Conservation (phyloP, 805 yeast species). For the Schizosaccharomyces lindneri region DNA sequence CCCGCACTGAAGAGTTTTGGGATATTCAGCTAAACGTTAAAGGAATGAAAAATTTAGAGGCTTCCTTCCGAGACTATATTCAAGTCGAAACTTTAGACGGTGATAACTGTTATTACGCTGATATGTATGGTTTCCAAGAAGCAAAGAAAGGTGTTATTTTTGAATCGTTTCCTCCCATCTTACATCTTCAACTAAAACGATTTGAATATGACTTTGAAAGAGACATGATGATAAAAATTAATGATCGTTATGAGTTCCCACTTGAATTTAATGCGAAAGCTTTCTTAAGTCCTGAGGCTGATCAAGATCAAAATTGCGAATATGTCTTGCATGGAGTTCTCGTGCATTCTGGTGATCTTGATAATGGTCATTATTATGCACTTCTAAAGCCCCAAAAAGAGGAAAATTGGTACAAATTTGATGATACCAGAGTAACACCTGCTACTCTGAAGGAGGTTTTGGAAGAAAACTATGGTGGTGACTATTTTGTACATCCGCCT, state of each 20-base stretch:
- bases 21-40: slow-evolving; percentile 89
- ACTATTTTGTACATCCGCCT: slow-evolving; percentile 28
- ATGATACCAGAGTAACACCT: slow-evolving; percentile 81
- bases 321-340: slow-evolving; percentile 80
- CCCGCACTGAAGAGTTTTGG: slow-evolving; percentile 89
- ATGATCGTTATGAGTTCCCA: slow-evolving; percentile 79
- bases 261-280: slow-evolving; percentile 48
- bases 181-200: slow-evolving; percentile 78
- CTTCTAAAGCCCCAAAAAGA: slow-evolving; percentile 56
- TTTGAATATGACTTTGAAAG: slow-evolving; percentile 83
- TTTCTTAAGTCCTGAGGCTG: slow-evolving; percentile 41
- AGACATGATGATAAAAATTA: slow-evolving; percentile 70
- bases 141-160: slow-evolving; percentile 92
- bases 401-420: slow-evolving; percentile 71
- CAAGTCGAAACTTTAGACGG: slow-evolving; percentile 78
- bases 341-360: slow-evolving; percentile 87
- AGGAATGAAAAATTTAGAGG: slow-evolving; percentile 42
- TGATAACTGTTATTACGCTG: slow-evolving; percentile 87
- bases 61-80: slow-evolving; percentile 64
- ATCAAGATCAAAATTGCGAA: slow-evolving; percentile 32
- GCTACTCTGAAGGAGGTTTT: slow-evolving; percentile 68
- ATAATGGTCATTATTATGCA: slow-evolving; percentile 91
- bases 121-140: slow-evolving; percentile 72
- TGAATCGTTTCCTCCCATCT: slow-evolving; percentile 69
- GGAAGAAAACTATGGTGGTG: slow-evolving; percentile 78